Evolutionary conservation across 2,329 filamentous ascomycete genomes (phyloP), one percentile per base, ranked within the genome.

Genomic region (Botrytis byssoidea): DNA sequence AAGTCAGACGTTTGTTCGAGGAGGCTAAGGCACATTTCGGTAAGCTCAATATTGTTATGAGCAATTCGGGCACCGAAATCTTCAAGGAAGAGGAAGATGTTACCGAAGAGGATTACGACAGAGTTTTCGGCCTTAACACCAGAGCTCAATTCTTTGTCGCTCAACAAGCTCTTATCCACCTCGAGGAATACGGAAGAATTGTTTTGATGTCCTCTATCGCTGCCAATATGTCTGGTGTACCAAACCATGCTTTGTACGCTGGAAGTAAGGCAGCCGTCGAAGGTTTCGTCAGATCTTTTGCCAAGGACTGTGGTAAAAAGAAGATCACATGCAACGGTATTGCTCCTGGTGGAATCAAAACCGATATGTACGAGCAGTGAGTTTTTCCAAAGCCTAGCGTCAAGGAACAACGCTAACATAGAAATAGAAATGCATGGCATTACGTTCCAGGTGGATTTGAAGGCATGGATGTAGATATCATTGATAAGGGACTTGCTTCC

Each of bases 81-180:
- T 79, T 77, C 63, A 77, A 77, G 55, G 51, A 72, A 3, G 77
- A 78, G 29, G 78, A 79, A 44, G 74, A 80, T 61, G 76, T 80
- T 46, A 80, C 78, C 2, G 75, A 77, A 42, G 79, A 75, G 20
- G 78, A 80, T 64, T 79, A 77, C 69, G 77, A 80, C 51, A 71
- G 73, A 46, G 88, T 92, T 83, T 88, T 92, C 77, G 84, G 86
- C 40, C 85, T 92, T 71, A 93, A 93, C 77, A 87, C 92, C 51
- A 85, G 84, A 51, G 91, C 90, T 12, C 86, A 93, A 83, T 93
- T 93, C 85, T 93, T 94, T 82, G 91, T 94, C 70, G 92, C 91
- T 32, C 91, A 93, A 83, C 89, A 92, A 74, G 92, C 89, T 10
- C 91, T 92, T 83, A 91, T 91, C 83, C 85, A 93, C 83, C 87